Evolutionary conservation across 1,284 basidiomycete species (phyloP).

Genomic region (Clitocybe nebularis): DNA sequence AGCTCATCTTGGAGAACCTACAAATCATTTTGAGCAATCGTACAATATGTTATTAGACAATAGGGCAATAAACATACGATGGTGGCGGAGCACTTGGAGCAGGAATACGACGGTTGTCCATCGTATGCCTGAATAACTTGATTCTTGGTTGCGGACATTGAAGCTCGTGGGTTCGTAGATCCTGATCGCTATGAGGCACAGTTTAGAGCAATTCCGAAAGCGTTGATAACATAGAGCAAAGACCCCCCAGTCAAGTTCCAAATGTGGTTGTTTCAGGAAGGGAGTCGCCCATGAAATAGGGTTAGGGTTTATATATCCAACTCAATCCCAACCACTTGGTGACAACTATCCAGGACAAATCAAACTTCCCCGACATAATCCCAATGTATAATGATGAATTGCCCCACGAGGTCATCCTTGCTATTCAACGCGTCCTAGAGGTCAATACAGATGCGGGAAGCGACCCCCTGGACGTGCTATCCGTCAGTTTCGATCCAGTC

Average conservation of each 20-base stretch:
- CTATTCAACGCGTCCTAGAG: constrained; percentile 66
- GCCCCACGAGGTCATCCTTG: constrained; percentile 60
- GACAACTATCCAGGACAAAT: neutral
- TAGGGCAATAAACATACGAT: constrained; percentile 42
- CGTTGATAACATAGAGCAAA: too few relatives aligned
- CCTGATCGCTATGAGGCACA: too few relatives aligned
- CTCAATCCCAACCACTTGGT: neutral
- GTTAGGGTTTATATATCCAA: constrained; percentile 14
- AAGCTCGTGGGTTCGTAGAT: too few relatives aligned
- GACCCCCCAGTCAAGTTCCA: too few relatives aligned
- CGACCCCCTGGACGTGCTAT: constrained; percentile 57
- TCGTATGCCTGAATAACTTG: constrained; percentile 55
- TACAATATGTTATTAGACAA: neutral
- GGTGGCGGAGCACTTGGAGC: constrained; percentile 60
- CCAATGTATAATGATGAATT: constrained; percentile 44
- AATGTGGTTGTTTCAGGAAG: neutral
- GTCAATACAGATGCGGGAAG: constrained; percentile 37
- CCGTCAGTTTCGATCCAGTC: constrained; percentile 54
- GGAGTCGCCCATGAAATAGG: constrained; percentile 13
- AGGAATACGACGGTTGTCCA: constrained; percentile 58
- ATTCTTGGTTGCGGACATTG: constrained; percentile 39
- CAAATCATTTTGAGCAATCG: neutral
- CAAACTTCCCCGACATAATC: neutral
- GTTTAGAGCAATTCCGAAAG: too few relatives aligned
- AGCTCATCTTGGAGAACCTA: constrained; percentile 83